Evolutionary conservation across 2,329 filamentous ascomycete species (phyloP).

Genomic region (Botrytis medusae): DNA sequence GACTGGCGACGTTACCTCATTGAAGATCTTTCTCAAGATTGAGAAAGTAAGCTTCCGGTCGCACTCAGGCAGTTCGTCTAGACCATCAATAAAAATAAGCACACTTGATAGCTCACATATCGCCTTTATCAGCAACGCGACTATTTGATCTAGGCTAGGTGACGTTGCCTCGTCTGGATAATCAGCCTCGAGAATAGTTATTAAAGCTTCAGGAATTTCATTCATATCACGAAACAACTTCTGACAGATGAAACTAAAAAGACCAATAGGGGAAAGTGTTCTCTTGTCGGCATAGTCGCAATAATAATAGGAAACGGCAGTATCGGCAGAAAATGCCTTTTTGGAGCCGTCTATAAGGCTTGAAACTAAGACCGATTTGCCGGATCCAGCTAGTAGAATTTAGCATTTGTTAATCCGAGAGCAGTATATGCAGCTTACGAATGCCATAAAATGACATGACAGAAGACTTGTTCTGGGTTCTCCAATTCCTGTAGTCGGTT

Average conservation of each 20-base stretch:
- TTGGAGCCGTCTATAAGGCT: neutral
- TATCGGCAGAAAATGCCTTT: neutral
- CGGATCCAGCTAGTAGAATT: neutral
- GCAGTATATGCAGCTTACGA: neutral
- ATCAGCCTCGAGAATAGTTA: neutral
- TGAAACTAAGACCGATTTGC: constrained; percentile 9
- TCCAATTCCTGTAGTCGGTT: neutral
- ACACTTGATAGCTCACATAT: neutral
- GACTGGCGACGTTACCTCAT: neutral
- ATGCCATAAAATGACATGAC: constrained; percentile 3
- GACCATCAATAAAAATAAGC: neutral
- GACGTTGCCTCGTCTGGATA: neutral
- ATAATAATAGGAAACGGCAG: constrained; percentile 19
- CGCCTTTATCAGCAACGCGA: neutral
- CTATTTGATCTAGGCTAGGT: neutral
- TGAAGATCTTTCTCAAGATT: neutral
- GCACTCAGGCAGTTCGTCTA: neutral
- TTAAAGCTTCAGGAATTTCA: neutral
- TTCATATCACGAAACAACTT: neutral
- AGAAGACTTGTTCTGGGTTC: neutral
- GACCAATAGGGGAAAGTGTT: constrained; percentile 11
- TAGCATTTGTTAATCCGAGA: neutral
- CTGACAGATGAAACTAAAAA: neutral
- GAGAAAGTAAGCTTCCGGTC: neutral
- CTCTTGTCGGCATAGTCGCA: constrained; percentile 26